Evolutionary conservation across 495 filamentous ascomycete species (phyloP).

Genomic region (Neurospora cerealis): DNA sequence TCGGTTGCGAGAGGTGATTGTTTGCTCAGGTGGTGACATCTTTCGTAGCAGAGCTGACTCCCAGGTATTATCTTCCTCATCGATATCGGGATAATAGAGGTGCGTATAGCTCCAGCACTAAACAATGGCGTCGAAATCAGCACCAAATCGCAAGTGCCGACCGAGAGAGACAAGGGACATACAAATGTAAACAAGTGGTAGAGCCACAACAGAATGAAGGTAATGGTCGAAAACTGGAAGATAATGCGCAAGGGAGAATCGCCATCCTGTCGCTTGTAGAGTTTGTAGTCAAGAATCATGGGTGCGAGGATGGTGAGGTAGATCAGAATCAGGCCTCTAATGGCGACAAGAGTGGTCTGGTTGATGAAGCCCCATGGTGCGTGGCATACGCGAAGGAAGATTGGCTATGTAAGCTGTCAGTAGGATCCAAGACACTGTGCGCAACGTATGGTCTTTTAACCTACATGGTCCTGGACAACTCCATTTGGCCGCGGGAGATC

Average conservation of each 20-base stretch:
- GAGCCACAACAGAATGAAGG: slow-evolving; percentile 30
- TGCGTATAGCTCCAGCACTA: slow-evolving; percentile 41
- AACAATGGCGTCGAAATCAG: neutral
- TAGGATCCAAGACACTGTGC: neutral
- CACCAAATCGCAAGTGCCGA: neutral
- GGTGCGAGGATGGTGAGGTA: slow-evolving; percentile 34
- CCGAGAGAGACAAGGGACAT: slow-evolving; percentile 6
- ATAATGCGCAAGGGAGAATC: slow-evolving; percentile 26
- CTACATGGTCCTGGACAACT: slow-evolving; percentile 24
- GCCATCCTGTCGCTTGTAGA: slow-evolving; percentile 15
- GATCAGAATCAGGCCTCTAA: slow-evolving; percentile 30
- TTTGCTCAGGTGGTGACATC: slow-evolving; percentile 30
- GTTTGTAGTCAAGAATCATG: slow-evolving; percentile 33
- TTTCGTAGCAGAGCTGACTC: slow-evolving; percentile 18
- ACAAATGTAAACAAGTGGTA: slow-evolving; percentile 36
- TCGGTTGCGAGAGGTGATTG: slow-evolving; percentile 22
- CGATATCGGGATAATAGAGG: slow-evolving; percentile 30
- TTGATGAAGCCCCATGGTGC: slow-evolving; percentile 36
- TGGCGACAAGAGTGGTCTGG: slow-evolving; percentile 30
- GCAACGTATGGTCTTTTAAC: neutral
- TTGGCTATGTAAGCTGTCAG: slow-evolving; percentile 25
- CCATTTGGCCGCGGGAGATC: neutral
- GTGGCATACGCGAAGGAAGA: slow-evolving; percentile 42
- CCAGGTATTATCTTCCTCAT: slow-evolving; percentile 17
- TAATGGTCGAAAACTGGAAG: slow-evolving; percentile 40